Evolutionary conservation across 805 yeast species (phyloP).

Genomic region (Saccharomycopsis schoenii): DNA sequence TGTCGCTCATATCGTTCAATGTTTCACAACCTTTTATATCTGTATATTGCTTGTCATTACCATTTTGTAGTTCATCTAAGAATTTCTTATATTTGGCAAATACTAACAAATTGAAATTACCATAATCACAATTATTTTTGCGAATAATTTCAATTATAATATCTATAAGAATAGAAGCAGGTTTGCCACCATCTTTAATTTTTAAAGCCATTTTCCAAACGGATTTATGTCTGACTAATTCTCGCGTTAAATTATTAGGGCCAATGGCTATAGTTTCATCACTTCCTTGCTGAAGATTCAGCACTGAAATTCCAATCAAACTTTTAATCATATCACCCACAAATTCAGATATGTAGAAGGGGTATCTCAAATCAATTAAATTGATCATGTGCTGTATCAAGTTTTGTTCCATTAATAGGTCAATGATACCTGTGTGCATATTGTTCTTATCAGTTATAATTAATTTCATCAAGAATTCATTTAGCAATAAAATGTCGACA

Average conservation of each 20-base stretch:
- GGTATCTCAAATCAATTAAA: slow-evolving; percentile 56
- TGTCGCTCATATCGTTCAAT: not conserved
- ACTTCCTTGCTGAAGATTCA: slow-evolving; percentile 68
- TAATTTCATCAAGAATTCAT: slow-evolving; percentile 76
- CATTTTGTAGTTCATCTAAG: not conserved
- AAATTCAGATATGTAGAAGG: slow-evolving; percentile 75
- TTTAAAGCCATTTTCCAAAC: slow-evolving; percentile 59
- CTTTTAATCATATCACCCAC: slow-evolving; percentile 94
- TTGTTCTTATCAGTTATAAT: slow-evolving; percentile 91
- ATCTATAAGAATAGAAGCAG: slow-evolving; percentile 89
- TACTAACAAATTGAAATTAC: slow-evolving; percentile 45
- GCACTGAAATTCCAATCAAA: slow-evolving; percentile 71
- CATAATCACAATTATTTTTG: slow-evolving; percentile 94
- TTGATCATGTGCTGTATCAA: slow-evolving; percentile 65
- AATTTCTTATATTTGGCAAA: slow-evolving; percentile 8
- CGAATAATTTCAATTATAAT: slow-evolving; percentile 89
- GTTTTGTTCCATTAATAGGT: slow-evolving; percentile 58
- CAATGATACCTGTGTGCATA: slow-evolving; percentile 78
- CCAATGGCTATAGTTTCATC: slow-evolving; percentile 89
- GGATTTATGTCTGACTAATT: slow-evolving; percentile 68
- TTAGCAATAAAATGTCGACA: slow-evolving; percentile 86
- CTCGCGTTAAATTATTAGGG: slow-evolving; percentile 88
- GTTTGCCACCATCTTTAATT: slow-evolving; percentile 78
- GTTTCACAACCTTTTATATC: not conserved
- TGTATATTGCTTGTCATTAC: too few species aligned